phyloP scores from a whole-genome alignment of 2,329 filamentous ascomycete species.

The Sordariomycetes sp. region DNA sequence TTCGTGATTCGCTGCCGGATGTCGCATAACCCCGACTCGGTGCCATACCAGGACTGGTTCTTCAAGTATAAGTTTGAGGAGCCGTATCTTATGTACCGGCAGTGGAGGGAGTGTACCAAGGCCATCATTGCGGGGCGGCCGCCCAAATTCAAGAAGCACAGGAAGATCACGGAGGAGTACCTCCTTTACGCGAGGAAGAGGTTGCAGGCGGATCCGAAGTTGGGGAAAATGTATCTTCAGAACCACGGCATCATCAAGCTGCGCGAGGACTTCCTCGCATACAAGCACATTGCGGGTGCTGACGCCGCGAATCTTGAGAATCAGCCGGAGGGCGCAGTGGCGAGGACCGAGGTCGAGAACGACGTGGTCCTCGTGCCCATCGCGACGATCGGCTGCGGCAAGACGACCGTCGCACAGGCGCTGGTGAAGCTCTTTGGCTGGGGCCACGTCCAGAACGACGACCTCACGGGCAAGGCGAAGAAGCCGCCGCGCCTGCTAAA shows the following conservation, averaged over 20 bases:
- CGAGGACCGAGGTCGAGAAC: slow-evolving; percentile 39
- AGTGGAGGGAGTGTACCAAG: slow-evolving; percentile 97
- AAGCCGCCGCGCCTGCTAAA: slow-evolving; percentile 69
- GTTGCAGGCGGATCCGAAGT: slow-evolving; percentile 51
- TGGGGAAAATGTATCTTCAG: slow-evolving; percentile 60
- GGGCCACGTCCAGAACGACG: slow-evolving; percentile 94
- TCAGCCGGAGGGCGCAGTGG: slow-evolving; percentile 6
- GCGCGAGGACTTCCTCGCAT: slow-evolving; percentile 73
- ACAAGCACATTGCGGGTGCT: slow-evolving; percentile 72
- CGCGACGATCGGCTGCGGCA: slow-evolving; percentile 90
- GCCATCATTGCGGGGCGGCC: slow-evolving; percentile 63
- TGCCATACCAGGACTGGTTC: slow-evolving; percentile 81
- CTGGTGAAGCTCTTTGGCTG: slow-evolving; percentile 74
- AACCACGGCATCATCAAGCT: slow-evolving; percentile 95
- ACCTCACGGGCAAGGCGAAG: slow-evolving; percentile 61
- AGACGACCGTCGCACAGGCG: slow-evolving; percentile 82
- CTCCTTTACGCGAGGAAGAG: slow-evolving; percentile 66
- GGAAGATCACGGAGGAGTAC: slow-evolving; percentile 83
- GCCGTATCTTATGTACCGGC: slow-evolving; percentile 95
- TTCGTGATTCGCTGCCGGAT: slow-evolving; percentile 88
- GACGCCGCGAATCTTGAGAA: slow-evolving; percentile 65
- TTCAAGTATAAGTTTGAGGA: slow-evolving; percentile 99
- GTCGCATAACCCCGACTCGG: slow-evolving; percentile 31
- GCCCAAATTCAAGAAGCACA: slow-evolving; percentile 75
- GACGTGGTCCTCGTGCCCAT: slow-evolving; percentile 80